Evolutionary conservation across 208 protist genomes (phyloP), one percentile per base, ranked within the genome.

Genomic region (Trypanosomatidae sp.): DNA sequence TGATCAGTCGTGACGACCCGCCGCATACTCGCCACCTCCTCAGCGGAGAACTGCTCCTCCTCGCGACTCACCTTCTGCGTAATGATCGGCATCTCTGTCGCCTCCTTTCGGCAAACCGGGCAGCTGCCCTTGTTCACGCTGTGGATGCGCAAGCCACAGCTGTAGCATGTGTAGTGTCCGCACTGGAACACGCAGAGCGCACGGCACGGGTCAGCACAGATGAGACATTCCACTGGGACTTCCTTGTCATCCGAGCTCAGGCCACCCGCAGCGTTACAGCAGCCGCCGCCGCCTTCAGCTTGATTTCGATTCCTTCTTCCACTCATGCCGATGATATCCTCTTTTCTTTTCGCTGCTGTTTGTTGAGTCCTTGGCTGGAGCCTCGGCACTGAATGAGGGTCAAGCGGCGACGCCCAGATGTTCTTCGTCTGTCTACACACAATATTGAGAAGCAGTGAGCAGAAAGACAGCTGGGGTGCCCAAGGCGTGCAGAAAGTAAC

Each of bases 141-240:
- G 71, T 94, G 91, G 59, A 97, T 94, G 64, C 88, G 89, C 52
- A 97, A 74, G 1, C 90, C 93, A 66, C 93, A 97, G 66, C 79
- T 74, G 83, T 95, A 95, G 80, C 93, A 97, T 10, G 84, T 84
- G 66, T 69, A 86, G 74, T 97, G 93, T 0, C 93, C 93, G 72
- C 93, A 97, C 28, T 65, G 22, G 36, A 97, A 97, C 13, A 95
- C 84, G 43, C 82, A 90, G 9, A 97, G 33, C 17, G 89, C 91
- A 1, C 84, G 80, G 53, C 88, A 93, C 5, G 81, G 69, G 59
- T 86, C 85, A 3, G 87, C 83, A 69, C 93, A 97, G 52, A 97
- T 89, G 41, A 95, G 67, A 73, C 93, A 97, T n/a, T 95, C 91
- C 3, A 97, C 46, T 2, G 83, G 62, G 8, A 79, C 79, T 9